Percentiles rank a stretch among this genome's conserved stretches.
Conservation (phyloP, 2,329 filamentous ascomycete genomes). For the Penicillium paneum region DNA sequence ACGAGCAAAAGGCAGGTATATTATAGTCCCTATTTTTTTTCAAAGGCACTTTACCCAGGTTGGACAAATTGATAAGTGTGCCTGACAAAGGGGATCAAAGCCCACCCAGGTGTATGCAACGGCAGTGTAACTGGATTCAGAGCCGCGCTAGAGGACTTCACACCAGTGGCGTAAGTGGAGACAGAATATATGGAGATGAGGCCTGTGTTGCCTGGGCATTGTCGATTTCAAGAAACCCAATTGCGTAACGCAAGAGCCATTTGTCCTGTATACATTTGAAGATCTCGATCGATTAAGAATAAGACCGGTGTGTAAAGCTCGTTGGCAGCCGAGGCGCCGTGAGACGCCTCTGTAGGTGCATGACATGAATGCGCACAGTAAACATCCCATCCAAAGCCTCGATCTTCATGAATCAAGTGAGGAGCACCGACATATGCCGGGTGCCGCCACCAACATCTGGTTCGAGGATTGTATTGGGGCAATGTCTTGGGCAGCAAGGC, state of each 20-base stretch:
- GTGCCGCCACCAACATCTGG: slow-evolving; percentile 9
- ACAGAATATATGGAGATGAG: slow-evolving; percentile 12
- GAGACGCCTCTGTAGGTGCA: slow-evolving; percentile 13
- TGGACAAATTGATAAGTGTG: slow-evolving; percentile 14
- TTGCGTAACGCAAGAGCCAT: slow-evolving; percentile 6
- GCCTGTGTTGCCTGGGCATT: slow-evolving; percentile 7
- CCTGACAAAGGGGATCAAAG: slow-evolving; percentile 19
- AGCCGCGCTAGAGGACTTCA: slow-evolving; percentile 25
- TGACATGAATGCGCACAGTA: slow-evolving; percentile 5
- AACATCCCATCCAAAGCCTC: slow-evolving; percentile 8
- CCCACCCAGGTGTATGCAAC: slow-evolving; percentile 13
- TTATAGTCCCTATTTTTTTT: slow-evolving; percentile 1
- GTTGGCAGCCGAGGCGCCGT: slow-evolving; percentile 10
- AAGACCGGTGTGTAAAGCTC: slow-evolving; percentile 5
- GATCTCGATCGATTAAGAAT: slow-evolving; percentile 22
- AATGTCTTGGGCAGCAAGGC: slow-evolving; percentile 22
- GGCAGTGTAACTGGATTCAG: slow-evolving; percentile 18
- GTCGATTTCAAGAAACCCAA: slow-evolving; percentile 8
- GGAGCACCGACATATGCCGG: background rate
- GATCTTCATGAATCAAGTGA: slow-evolving; percentile 12
- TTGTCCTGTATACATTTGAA: slow-evolving; percentile 5
- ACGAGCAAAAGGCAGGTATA: slow-evolving; percentile 3
- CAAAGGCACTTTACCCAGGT: slow-evolving; percentile 4
- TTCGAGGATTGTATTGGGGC: slow-evolving; percentile 8
- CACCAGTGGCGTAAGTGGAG: slow-evolving; percentile 15